Conservation (phyloP, 2,329 filamentous ascomycete species). For the Raffaelea albimanens region DNA sequence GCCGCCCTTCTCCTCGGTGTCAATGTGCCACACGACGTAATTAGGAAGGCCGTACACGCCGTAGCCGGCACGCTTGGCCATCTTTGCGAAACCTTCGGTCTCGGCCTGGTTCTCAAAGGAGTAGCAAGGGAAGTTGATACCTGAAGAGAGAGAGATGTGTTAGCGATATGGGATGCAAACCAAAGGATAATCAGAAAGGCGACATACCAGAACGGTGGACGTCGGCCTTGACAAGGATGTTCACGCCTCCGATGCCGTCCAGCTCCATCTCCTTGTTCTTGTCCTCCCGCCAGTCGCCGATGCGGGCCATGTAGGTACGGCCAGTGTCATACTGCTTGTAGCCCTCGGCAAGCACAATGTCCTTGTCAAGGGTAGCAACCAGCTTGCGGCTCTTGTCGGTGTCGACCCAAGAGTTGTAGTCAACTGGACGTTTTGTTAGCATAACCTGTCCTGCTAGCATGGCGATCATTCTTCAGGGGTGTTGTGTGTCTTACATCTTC, state of each 20-base stretch:
- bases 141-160: constrained; percentile 31
- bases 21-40: constrained; percentile 97
- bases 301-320: constrained; percentile 76
- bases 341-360: constrained; percentile 81
- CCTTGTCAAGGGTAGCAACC: constrained; percentile 62
- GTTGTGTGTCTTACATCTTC: constrained; percentile 60
- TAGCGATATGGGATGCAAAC: constrained; percentile 13
- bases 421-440: constrained; percentile 46
- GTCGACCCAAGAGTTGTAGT: constrained; percentile 99
- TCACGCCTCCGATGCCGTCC: constrained; percentile 93
- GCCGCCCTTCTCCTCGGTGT: constrained; percentile 88
- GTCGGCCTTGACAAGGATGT: constrained; percentile 94
- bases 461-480: no score
- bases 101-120: constrained; percentile 98
- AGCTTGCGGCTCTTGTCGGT: constrained; percentile 75
- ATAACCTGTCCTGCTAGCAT: not conserved
- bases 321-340: constrained; percentile 92
- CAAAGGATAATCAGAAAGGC: not conserved
- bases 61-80: constrained; percentile 95
- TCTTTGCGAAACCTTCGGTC: constrained; percentile 96
- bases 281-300: constrained; percentile 88
- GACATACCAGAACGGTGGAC: constrained; percentile 81
- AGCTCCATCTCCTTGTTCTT: constrained; percentile 88
- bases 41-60: constrained; percentile 88
- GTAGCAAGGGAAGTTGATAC: constrained; percentile 95